These are phyloP conservation scores for Cutaneotrichosporon cyanovorans DNA, from an alignment of 1,284 basidiomycete genomes.

Conservation along the genomic window DNA sequence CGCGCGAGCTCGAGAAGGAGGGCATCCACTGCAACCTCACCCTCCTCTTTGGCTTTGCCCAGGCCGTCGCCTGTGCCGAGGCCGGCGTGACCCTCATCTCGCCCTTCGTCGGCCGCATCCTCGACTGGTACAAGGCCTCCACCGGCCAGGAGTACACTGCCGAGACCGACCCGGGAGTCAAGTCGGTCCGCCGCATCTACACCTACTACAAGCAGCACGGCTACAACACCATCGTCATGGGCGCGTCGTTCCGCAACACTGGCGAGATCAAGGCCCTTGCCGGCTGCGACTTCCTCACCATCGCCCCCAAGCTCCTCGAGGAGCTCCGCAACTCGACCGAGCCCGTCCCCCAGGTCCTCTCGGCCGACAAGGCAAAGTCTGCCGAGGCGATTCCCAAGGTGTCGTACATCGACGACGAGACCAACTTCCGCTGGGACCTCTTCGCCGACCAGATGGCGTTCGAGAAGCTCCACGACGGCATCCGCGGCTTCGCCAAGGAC, in stretches of 20 bases:
- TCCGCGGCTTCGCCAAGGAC: constrained; percentile 94
- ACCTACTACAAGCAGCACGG: constrained; percentile 96
- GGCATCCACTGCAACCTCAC: constrained; percentile 99
- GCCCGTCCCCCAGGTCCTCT: constrained; percentile 75
- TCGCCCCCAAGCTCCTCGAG: constrained; percentile 82
- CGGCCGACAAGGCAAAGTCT: constrained; percentile 56
- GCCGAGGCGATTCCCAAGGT: constrained; percentile 66
- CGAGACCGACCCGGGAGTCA: constrained; percentile 87
- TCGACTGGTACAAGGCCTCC: constrained; percentile 92
- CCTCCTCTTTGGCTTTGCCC: constrained; percentile 93
- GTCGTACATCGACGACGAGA: constrained; percentile 81
- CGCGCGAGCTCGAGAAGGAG: constrained; percentile 86
- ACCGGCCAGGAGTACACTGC: constrained; percentile 76
- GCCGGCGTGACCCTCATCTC: constrained; percentile 97
- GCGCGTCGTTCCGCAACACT: constrained; percentile 93
- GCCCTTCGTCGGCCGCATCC: constrained; percentile 96
- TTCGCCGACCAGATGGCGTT: constrained; percentile 90
- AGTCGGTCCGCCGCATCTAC: constrained; percentile 87
- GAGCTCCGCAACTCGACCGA: constrained; percentile 77
- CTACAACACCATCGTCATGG: constrained; percentile 99
- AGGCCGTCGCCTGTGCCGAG: constrained; percentile 98
- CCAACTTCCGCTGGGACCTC: constrained; percentile 89
- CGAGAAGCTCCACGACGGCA: constrained; percentile 92
- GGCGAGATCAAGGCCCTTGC: constrained; percentile 93
- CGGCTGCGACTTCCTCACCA: constrained; percentile 95